Conservation (phyloP, 2,329 filamentous ascomycete genomes). For the Cryphonectria carpinicola region DNA sequence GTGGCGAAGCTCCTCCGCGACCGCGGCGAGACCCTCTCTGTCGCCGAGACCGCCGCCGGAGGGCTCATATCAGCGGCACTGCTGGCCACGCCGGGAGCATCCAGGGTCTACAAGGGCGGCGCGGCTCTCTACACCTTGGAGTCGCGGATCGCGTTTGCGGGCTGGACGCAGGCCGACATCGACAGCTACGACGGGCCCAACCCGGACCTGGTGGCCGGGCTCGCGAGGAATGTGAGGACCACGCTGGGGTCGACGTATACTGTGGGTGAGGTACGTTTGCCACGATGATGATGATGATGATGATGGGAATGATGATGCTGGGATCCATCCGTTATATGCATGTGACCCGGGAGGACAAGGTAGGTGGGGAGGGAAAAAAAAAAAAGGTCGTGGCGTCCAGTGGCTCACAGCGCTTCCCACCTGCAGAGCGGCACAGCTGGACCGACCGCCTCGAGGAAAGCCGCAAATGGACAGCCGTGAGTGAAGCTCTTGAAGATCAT, state of each 20-base stretch:
- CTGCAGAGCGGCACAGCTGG: constrained; percentile 62
- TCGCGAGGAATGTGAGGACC: constrained; percentile 60
- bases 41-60: constrained; percentile 67
- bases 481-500: neutral
- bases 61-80: constrained; percentile 64
- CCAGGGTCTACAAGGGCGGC: constrained; percentile 63
- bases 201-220: constrained; percentile 56
- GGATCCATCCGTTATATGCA: neutral
- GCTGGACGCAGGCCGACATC: constrained; percentile 61
- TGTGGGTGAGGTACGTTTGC: constrained; percentile 47
- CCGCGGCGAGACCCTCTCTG: constrained; percentile 59
- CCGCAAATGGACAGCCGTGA: constrained; percentile 59
- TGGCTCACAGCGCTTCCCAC: constrained; percentile 3
- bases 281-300: neutral
- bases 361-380: neutral
- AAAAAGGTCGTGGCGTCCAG: neutral
- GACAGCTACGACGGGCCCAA: constrained; percentile 62
- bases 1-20: constrained; percentile 57
- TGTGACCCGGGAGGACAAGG: neutral
- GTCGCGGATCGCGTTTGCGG: constrained; percentile 60
- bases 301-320: neutral
- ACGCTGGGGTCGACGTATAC: constrained; percentile 61
- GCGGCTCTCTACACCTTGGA: constrained; percentile 64
- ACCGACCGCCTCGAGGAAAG: constrained; percentile 57
- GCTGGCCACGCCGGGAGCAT: constrained; percentile 62